These are phyloP conservation scores for Lactifluus hygrophoroides DNA, from an alignment of 768 basidiomycete species.

Conservation along the genomic window DNA sequence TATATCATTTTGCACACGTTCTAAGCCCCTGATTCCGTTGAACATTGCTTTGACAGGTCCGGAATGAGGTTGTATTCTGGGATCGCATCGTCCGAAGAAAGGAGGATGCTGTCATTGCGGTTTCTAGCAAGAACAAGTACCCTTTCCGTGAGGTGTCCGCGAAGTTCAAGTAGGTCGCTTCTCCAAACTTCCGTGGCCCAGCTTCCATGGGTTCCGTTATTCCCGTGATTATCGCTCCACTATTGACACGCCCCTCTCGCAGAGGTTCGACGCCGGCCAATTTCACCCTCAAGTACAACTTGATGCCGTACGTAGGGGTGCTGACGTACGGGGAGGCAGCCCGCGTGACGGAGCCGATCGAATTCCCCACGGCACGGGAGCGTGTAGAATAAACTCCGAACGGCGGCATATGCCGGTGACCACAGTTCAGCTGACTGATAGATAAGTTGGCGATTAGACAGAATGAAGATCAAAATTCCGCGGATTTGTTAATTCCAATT, in stretches of 20 bases:
- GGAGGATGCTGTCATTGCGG: slow-evolving; percentile 60
- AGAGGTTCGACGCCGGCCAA: slow-evolving; percentile 59
- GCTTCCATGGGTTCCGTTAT: slow-evolving; percentile 3
- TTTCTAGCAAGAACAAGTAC: slow-evolving; percentile 74
- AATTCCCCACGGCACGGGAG: slow-evolving; percentile 26
- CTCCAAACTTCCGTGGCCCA: slow-evolving; percentile 1
- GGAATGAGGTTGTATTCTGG: slow-evolving; percentile 83
- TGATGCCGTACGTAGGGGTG: slow-evolving; percentile 84
- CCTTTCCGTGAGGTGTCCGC: slow-evolving; percentile 65
- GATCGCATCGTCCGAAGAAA: slow-evolving; percentile 83
- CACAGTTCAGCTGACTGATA: neutral
- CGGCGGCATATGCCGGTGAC: neutral
- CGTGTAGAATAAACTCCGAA: slow-evolving; percentile 13
- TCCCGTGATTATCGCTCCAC: slow-evolving; percentile 15
- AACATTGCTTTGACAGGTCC: slow-evolving; percentile 33
- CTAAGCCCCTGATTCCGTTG: neutral
- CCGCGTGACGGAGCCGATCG: slow-evolving; percentile 32
- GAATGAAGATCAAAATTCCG: neutral
- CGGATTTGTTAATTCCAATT: neutral
- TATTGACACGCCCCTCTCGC: slow-evolving; percentile 8
- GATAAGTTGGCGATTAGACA: too few species aligned
- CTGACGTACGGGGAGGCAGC: slow-evolving; percentile 71
- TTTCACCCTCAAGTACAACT: slow-evolving; percentile 76
- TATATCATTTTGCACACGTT: too few species aligned
- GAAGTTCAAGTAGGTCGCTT: slow-evolving; percentile 61